Evolutionary conservation across 2,329 filamentous ascomycete genomes (phyloP).

Genomic region (Penicillium sp.): DNA sequence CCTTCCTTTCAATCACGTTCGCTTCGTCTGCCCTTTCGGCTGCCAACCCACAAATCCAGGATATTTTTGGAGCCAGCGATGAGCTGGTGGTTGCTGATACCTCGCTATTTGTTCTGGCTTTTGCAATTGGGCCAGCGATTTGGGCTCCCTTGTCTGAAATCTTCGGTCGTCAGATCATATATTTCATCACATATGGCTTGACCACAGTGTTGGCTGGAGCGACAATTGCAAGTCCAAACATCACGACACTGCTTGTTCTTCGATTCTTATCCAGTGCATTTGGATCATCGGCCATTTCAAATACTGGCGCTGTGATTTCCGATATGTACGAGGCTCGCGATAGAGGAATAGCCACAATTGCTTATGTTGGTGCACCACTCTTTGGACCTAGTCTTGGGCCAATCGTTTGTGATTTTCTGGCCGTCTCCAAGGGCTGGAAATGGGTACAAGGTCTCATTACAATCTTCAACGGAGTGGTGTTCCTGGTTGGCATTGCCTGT

Average conservation of each 20-base stretch:
- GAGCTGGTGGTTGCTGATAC: not conserved
- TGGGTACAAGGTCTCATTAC: constrained; percentile 65
- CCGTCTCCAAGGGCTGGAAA: constrained; percentile 62
- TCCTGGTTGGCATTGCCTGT: constrained; percentile 26
- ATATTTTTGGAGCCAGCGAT: not conserved
- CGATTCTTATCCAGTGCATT: constrained; percentile 65
- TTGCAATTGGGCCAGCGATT: constrained; percentile 1
- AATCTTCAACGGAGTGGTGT: constrained; percentile 62
- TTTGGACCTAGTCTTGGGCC: constrained; percentile 64
- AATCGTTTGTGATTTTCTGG: constrained; percentile 65
- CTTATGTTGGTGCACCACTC: constrained; percentile 67
- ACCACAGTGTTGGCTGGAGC: not conserved
- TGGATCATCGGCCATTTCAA: constrained; percentile 60
- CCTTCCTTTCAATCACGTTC: constrained; percentile 6
- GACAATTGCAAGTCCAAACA: constrained; percentile 3
- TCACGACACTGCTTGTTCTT: constrained; percentile 57
- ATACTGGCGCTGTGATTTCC: constrained; percentile 60
- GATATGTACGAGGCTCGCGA: constrained; percentile 57
- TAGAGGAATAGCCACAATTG: constrained; percentile 57
- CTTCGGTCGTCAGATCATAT: constrained; percentile 5
- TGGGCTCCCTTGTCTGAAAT: constrained; percentile 7
- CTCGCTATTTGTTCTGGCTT: constrained; percentile 6
- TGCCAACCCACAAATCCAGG: not conserved
- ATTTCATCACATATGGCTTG: not conserved
- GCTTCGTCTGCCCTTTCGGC: constrained; percentile 3